phyloP scores from a whole-genome alignment of 441 rosid species.

The Lepidium campestre region DNA sequence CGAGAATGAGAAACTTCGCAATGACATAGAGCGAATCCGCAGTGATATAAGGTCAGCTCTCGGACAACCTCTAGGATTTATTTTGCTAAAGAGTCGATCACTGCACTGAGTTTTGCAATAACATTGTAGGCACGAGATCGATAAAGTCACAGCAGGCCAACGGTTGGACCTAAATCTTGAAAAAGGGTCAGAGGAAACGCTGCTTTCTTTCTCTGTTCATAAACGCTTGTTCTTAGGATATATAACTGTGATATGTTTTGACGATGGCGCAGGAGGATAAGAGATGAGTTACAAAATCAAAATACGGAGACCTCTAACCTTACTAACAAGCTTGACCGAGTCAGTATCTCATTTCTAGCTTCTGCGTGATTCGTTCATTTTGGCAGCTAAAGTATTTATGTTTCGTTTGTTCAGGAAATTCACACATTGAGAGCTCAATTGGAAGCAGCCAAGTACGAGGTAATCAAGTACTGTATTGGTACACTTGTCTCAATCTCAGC shows the following conservation, averaged over 20 bases:
- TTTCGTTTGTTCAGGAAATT: constrained; percentile 38
- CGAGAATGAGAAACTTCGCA: constrained; percentile 53
- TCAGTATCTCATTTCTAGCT: constrained; percentile 2
- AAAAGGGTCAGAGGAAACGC: constrained; percentile 40
- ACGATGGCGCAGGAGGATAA: constrained; percentile 40
- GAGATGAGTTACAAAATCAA: constrained; percentile 56
- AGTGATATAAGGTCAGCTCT: constrained; percentile 50
- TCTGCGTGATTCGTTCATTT: background rate
- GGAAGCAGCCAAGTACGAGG: constrained; percentile 63
- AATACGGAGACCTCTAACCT: constrained; percentile 47
- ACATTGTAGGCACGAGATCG: constrained; percentile 47
- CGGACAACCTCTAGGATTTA: background rate
- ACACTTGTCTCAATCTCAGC: constrained; percentile 59
- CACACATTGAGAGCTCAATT: constrained; percentile 54
- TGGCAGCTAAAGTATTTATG: background rate
- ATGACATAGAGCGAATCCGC: constrained; percentile 54
- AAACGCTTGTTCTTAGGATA: background rate
- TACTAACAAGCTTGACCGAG: constrained; percentile 66
- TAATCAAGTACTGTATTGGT: constrained; percentile 59
- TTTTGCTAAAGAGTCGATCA: background rate
- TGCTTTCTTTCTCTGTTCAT: background rate
- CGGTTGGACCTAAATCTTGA: constrained; percentile 61
- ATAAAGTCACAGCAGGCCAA: constrained; percentile 63
- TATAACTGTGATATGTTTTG: background rate
- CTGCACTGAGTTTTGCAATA: background rate